These are phyloP conservation scores for Nannochloropsis salina DNA, from an alignment of 108 stramenopile species.

Conservation along the genomic window DNA sequence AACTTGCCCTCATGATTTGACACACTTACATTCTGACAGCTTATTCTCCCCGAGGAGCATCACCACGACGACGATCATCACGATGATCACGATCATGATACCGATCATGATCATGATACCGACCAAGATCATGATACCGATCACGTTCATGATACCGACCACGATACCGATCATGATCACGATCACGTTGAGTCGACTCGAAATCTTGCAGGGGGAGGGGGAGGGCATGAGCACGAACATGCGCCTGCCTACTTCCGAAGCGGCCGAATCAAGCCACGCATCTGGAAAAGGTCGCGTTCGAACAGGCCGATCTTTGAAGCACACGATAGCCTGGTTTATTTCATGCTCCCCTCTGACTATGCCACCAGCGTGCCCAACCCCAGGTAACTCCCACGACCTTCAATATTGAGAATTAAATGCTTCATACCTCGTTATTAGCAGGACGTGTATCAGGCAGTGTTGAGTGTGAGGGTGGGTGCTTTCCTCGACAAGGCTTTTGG, in stretches of 20 bases:
- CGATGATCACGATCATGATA: too few relatives aligned
- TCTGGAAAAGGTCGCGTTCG: background rate
- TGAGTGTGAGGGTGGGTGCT: too few relatives aligned
- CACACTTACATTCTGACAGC: too few relatives aligned
- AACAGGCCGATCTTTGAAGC: background rate
- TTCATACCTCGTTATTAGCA: too few relatives aligned
- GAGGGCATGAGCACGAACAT: background rate
- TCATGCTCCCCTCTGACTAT: background rate
- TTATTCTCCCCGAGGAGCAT: too few relatives aligned
- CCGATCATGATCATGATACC: too few relatives aligned
- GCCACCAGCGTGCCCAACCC: background rate
- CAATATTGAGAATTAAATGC: too few relatives aligned
- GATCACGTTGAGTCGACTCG: background rate
- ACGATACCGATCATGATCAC: background rate
- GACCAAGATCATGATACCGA: background rate
- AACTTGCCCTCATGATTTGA: too few relatives aligned
- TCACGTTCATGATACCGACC: background rate
- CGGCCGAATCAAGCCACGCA: background rate
- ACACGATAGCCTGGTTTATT: background rate
- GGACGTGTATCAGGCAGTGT: too few relatives aligned
- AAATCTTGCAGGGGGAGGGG: background rate
- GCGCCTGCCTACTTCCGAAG: background rate
- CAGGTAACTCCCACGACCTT: background rate
- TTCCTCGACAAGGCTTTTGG: too few relatives aligned
- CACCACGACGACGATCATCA: too few relatives aligned